Evolutionary conservation across 148 eudicot genomes (phyloP), one percentile per base, ranked within the genome.

Genomic region (Oxyria digyna): DNA sequence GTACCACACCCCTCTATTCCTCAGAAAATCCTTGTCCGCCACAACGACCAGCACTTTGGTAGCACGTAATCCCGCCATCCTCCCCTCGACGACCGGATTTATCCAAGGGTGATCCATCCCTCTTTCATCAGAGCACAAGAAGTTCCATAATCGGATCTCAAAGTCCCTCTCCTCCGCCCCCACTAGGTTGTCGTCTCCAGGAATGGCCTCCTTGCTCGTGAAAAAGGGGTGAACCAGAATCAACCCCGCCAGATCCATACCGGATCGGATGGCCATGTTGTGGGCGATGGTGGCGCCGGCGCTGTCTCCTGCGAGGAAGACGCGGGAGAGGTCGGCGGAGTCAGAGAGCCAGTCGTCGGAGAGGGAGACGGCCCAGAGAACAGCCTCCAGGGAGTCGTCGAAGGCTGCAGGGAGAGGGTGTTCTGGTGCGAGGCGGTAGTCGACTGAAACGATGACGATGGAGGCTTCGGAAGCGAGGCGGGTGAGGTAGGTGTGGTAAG

Each of bases 241-340:
- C 45, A 81, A 12, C 7, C 89, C 85, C 1, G 3, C 29, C 1
- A 83, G 6, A 1, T 66, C 73, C 57, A 26, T 6, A 52, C 85
- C 83, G 7, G 73, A 80, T 43, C 73, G 70, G 7, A 81, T 37
- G 0, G 68, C 84, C 48, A 83, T 77, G 67, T 85, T 67, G 45
- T 83, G 84, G 4, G 83, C 80, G 11, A 85, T 62, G 23, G 71
- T 87, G 23, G 78, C 92, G 0, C 89, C 92, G 78, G n/a, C n/a
- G n/a, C n/a, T n/a, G n/a, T n/a, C n/a, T n/a, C n/a, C n/a, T n/a
- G n/a, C n/a, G n/a, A n/a, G n/a, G n/a, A n/a, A n/a, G n/a, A n/a
- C n/a, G n/a, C n/a, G n/a, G n/a, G n/a, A n/a, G n/a, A n/a, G n/a
- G n/a, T n/a, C n/a, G n/a, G n/a, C n/a, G n/a, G n/a, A n/a, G n/a